phyloP scores from a whole-genome alignment of 23 red algal species.

The Chondrus crispus region DNA sequence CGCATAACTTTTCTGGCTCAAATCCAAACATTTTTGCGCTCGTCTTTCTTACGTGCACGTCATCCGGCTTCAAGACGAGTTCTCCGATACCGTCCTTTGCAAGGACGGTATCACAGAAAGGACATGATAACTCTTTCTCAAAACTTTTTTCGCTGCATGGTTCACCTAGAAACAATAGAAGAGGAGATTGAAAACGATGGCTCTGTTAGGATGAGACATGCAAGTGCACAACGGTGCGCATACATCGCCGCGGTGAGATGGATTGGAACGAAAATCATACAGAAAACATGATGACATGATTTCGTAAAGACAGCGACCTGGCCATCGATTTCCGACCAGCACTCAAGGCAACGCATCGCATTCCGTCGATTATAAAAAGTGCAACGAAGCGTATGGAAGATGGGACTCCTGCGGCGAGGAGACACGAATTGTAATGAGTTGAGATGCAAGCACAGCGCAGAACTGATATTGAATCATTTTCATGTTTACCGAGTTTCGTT shows the following conservation, averaged over 20 bases:
- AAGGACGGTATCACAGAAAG: conserved; percentile 62
- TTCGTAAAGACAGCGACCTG: conserved; percentile 38
- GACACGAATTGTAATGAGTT: too few species aligned
- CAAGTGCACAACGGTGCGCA: not conserved
- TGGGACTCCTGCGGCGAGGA: too few species aligned
- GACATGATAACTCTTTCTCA: conserved; percentile 55
- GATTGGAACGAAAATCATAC: not conserved
- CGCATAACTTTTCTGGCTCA: conserved; percentile 41
- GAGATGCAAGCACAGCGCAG: too few species aligned
- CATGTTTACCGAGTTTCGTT: too few species aligned
- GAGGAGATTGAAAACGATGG: not conserved
- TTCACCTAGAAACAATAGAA: not conserved
- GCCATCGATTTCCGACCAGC: conserved; percentile 31
- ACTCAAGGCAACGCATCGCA: conserved; percentile 48
- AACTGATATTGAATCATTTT: too few species aligned
- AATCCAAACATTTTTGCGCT: conserved; percentile 36
- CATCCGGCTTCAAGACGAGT: conserved; percentile 17
- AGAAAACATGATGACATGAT: conserved; percentile 63
- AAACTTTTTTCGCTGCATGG: conserved; percentile 32
- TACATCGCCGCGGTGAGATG: not conserved
- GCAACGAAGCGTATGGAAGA: too few species aligned
- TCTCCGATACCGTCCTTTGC: conserved; percentile 62
- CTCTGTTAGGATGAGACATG: not conserved
- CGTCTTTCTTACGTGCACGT: conserved; percentile 1
- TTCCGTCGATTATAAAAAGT: too few species aligned